Percentiles rank a stretch among this genome's conserved stretches.
Evolutionary conservation across 2,329 filamentous ascomycete genomes (phyloP).

Genomic region (Aspergillus sp.): DNA sequence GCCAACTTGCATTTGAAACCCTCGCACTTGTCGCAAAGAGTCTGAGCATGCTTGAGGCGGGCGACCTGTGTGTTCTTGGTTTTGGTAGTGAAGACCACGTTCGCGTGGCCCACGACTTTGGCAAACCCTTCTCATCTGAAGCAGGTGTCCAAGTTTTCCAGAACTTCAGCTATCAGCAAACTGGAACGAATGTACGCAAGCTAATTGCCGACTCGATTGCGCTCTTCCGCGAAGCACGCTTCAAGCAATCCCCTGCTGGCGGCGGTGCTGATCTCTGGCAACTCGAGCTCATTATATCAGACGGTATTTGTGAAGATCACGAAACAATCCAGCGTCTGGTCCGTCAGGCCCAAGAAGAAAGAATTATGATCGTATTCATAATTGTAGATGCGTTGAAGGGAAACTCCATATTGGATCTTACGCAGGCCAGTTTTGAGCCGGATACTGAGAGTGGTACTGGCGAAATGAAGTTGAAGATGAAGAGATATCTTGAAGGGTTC

Average conservation of each 20-base stretch:
- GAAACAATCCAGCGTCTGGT: constrained; percentile 79
- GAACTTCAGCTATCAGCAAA: constrained; percentile 80
- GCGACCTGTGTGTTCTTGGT: constrained; percentile 85
- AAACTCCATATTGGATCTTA: constrained; percentile 74
- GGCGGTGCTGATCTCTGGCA: constrained; percentile 84
- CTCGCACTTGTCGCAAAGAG: constrained; percentile 86
- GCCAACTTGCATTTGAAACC: constrained; percentile 84
- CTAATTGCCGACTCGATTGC: constrained; percentile 76
- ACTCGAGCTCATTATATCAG: constrained; percentile 85
- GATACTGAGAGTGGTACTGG: constrained; percentile 59
- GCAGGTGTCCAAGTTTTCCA: constrained; percentile 81
- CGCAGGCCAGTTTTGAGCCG: constrained; percentile 77
- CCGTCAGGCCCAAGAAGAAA: constrained; percentile 83
- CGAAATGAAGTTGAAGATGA: constrained; percentile 70
- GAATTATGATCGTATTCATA: constrained; percentile 98
- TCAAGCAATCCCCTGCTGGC: constrained; percentile 53
- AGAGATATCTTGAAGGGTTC: constrained; percentile 91
- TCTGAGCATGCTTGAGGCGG: constrained; percentile 88
- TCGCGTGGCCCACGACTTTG: constrained; percentile 82
- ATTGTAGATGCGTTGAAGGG: constrained; percentile 72
- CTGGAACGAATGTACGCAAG: constrained; percentile 78
- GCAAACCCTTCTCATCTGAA: constrained; percentile 75
- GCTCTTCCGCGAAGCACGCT: constrained; percentile 74
- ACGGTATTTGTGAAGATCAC: constrained; percentile 90
- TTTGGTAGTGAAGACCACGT: constrained; percentile 75